Percentiles rank a stretch among this genome's conserved stretches.
Evolutionary conservation across 495 filamentous ascomycete species (phyloP).

Genomic region (Neurospora discreta): DNA sequence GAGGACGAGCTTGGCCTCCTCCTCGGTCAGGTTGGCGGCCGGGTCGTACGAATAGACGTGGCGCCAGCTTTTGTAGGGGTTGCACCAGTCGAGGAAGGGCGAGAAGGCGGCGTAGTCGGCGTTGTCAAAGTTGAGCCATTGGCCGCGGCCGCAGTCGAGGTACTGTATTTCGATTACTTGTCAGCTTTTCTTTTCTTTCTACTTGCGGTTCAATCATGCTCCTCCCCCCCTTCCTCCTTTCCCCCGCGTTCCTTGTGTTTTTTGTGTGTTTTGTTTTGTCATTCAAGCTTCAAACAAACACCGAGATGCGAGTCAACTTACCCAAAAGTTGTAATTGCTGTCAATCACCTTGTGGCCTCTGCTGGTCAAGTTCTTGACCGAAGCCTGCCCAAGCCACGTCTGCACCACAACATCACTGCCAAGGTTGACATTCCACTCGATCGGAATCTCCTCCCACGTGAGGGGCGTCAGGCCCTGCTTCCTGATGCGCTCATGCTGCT

Average conservation of each 20-base stretch:
- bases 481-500: slow-evolving; percentile 48
- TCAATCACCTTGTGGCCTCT: slow-evolving; percentile 57
- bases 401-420: slow-evolving; percentile 55
- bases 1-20: slow-evolving; percentile 50
- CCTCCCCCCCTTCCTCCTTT: too few relatives aligned
- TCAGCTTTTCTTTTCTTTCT: neutral
- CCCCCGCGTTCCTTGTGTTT: neutral
- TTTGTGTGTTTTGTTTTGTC: neutral
- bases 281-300: neutral
- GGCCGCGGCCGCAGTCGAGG: slow-evolving; percentile 69
- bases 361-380: slow-evolving; percentile 41
- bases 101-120: slow-evolving; percentile 36
- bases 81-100: slow-evolving; percentile 70
- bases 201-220: neutral
- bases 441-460: slow-evolving; percentile 74
- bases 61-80: slow-evolving; percentile 64
- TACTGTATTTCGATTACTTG: slow-evolving; percentile 36
- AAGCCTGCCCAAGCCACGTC: slow-evolving; percentile 52
- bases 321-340: slow-evolving; percentile 69
- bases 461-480: slow-evolving; percentile 52
- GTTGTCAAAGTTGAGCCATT: slow-evolving; percentile 58
- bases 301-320: slow-evolving; percentile 16
- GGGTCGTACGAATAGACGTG: slow-evolving; percentile 70
- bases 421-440: slow-evolving; percentile 62
- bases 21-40: slow-evolving; percentile 42